Evolutionary conservation across 1,139 yeast genomes (phyloP), one percentile per base, ranked within the genome.

Genomic region (Kodamaea derodonti): DNA sequence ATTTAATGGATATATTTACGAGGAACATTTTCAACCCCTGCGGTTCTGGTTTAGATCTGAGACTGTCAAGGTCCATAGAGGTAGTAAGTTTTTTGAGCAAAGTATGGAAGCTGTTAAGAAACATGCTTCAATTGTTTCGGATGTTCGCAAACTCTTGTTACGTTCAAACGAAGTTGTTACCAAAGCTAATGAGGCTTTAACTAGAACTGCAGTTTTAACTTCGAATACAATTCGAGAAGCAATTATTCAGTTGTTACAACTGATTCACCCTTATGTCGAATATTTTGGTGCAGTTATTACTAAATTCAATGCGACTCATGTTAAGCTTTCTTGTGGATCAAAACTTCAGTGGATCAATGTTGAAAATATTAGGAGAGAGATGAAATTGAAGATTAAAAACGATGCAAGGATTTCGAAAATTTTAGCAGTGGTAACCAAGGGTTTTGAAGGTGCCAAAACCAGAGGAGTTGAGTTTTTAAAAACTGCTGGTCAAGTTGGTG

Each of bases 401-500:
- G 26, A 10, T 12, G 26, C 12, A 5, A 24, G 26, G 6, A 12
- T 12, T 8, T 7, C 7, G 7, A 11, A 24, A 11, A 12, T 11
- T 24, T 8, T 12, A 24, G 22, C 6, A 18, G 22, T 18, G 9
- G 9, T 18, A 7, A 18, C 9, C 9, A 18, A 9, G 22, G 9
- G 22, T 7, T 7, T 24, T 10, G 14, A 24, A 11, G 26, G n/a
- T 12, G 26, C 12, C 14, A 12, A 26, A 11, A 7, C 29, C 3
- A 20, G 15, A 13, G 33, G 27, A 15, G 30, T 23, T 18, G 16
- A 26, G n/a, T 8, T 31, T 4, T 31, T 29, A 7, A 30, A 28
- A 14, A 22, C 32, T 6, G 15, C 37, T 11, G 16, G 29, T 12
- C 25, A 34, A 25, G 37, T 34, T 24, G 40, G 31, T 10, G 25